Base-by-base conservation (phyloP, 768 basidiomycete species). In the Megacollybia marginata region DNA sequence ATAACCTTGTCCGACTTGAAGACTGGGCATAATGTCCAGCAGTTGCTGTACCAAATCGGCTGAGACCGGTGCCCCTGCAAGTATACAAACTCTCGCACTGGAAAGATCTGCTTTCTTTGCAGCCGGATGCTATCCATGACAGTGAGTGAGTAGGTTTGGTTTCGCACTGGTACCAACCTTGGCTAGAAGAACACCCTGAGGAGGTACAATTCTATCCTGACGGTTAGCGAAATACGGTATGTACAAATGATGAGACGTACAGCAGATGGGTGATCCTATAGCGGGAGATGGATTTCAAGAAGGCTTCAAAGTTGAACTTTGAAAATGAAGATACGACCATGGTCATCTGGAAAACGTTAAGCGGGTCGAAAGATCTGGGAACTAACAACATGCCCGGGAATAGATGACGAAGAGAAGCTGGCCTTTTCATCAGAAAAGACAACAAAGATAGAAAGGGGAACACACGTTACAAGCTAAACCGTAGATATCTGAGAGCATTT, bases 321-420 rank as follows among this genome's bases (percentile, higher is more conserved):
- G 79, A n/a, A n/a, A n/a, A n/a, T n/a, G n/a, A 74, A 11, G 84
- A 62, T 10, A 85, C 69, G 12, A 85, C 81, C 20, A 84, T 36
- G 0, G 76, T 69, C 54, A 79, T 70, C 73, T 76, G 13, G 38
- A 18, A 28, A 28, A 6, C 4, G 23, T 6, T 28, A 3, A 28
- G 23, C 23, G 6, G 23, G 6, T 28, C 6, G 23, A 28, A 28
- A 28, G 23, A 28, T 28, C 23, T 28, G 6, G 23, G 23, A 6
- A 28, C 23, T 28, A 28, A 28, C 23, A 28, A 28, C 23, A 28
- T 28, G 6, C 23, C 23, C 6, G 23, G 23, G 4, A 28, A 6
- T 28, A 28, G 23, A 28, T 6, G 6, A 28, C 23, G 23, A 28
- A 28, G 23, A 28, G 23, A 28, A 28, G 23, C 23, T 28, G 23